Evolutionary conservation across 257 asterid genomes (phyloP).

Genomic region (Galeopsis tetrahit): DNA sequence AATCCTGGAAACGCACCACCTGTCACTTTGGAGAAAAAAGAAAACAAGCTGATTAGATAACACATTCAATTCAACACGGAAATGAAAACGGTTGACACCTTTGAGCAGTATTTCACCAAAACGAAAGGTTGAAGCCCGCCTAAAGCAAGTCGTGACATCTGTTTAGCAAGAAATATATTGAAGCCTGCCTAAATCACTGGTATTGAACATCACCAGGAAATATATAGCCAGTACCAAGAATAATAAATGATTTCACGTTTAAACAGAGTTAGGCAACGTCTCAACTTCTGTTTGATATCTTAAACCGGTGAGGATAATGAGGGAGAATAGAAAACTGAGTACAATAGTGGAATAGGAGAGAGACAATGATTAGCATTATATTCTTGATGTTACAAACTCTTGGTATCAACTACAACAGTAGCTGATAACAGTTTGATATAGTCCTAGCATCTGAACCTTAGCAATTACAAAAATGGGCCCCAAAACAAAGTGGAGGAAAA

Average conservation of each 20-base stretch:
- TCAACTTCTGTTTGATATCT: constrained; percentile 14
- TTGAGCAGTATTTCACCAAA: not conserved
- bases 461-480: constrained; percentile 46
- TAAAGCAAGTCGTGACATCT: not conserved
- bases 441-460: constrained; percentile 39
- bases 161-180: not conserved
- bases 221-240: not conserved
- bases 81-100: constrained; percentile 5
- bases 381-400: constrained; percentile 30
- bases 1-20: constrained; percentile 38
- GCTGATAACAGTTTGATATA: constrained; percentile 28
- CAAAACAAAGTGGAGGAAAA: constrained; percentile 24
- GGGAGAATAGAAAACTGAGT: not conserved
- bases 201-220: not conserved
- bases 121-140: constrained; percentile 7
- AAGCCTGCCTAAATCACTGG: not conserved
- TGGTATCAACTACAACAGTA: constrained; percentile 24
- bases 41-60: constrained; percentile 2
- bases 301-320: not conserved
- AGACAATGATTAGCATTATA: constrained; percentile 19
- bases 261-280: not conserved
- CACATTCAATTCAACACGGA: not conserved
- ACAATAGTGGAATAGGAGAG: constrained; percentile 20
- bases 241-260: not conserved
- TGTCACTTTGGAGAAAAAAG: constrained; percentile 17